Conservation (phyloP, 257 asterid species). For the Handroanthus guayacan region DNA sequence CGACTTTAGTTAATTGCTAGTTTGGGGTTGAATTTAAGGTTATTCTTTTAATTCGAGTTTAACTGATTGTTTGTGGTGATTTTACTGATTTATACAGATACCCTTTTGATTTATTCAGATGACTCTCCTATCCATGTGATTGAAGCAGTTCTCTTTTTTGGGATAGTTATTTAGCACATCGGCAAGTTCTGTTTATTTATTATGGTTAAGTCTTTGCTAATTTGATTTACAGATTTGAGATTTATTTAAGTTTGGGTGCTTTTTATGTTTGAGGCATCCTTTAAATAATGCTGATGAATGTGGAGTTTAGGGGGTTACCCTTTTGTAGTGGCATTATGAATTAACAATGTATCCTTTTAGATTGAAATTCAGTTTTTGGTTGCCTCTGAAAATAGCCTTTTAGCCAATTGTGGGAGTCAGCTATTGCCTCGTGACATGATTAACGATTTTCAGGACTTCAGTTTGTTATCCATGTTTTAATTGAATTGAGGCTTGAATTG, state of each 20-base stretch:
- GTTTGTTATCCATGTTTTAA: neutral
- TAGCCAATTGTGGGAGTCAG: slow-evolving; percentile 8
- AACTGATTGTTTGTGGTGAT: slow-evolving; percentile 2
- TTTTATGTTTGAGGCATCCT: neutral
- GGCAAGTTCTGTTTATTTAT: slow-evolving; percentile 5
- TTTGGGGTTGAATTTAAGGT: slow-evolving; percentile 31
- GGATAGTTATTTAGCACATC: slow-evolving; percentile 12
- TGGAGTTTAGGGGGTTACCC: slow-evolving; percentile 1
- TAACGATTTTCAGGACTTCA: neutral
- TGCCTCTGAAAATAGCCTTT: slow-evolving; percentile 3
- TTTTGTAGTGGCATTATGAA: slow-evolving; percentile 4
- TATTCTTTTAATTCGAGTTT: slow-evolving; percentile 4
- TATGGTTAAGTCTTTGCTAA: neutral
- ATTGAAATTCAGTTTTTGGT: neutral
- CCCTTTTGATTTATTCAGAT: slow-evolving; percentile 29
- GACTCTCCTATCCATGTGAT: slow-evolving; percentile 8
- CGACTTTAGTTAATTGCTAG: slow-evolving; percentile 1
- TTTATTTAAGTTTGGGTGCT: neutral
- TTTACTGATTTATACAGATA: slow-evolving; percentile 21
- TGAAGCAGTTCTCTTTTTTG: slow-evolving; percentile 18
- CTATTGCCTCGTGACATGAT: neutral
- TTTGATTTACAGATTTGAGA: slow-evolving; percentile 1
- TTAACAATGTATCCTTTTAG: neutral
- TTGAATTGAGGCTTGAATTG: neutral
- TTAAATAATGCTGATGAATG: neutral